Evolutionary conservation across 768 basidiomycete genomes (phyloP), one percentile per base, ranked within the genome.

Genomic region (Kwoniella dejecticola): DNA sequence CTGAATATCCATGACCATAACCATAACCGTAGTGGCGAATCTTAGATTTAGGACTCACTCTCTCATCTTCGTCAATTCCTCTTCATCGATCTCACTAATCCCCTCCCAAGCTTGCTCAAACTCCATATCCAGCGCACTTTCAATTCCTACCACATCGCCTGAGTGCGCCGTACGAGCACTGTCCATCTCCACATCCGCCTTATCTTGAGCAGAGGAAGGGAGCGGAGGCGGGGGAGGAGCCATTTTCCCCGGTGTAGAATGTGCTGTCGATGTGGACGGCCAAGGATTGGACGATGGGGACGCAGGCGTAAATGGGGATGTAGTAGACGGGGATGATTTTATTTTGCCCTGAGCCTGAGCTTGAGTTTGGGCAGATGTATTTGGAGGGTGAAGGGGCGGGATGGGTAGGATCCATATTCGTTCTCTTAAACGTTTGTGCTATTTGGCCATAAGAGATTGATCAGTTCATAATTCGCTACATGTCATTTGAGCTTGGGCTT

Each of bases 361-460:
- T 19, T 47, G 48, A 27, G 21, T 30, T 31, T 36, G 33, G 15
- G 7, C 15, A 27, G 46, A 49, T 44, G 45, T n/a, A 8, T 50
- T 48, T 3, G 57, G 48, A 23, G 30, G 52, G 41, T 48, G 13
- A 0, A 70, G 54, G 12, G 62, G 66, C 4, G 80, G 79, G 38
- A 81, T 77, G 15, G 81, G 81, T 3, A 82, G 69, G 23, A 82
- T 79, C 92, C 92, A 95, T 44, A 91, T 85, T 36, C 89, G 85
- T 77, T 95, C 92, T 46, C 91, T 86, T 2, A 95, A 82, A 12
- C 92, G 86, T 80, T 95, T 95, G 72, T 94, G 92, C 64, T 81
- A 62, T 13, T 41, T n/a, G 17, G 21, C 6, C 0, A 41, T n/a
- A n/a, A n/a, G n/a, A n/a, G n/a, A n/a, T n/a, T n/a, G 36, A 31